Conservation (phyloP, 768 basidiomycete species). For the Baorangia bicolor region DNA sequence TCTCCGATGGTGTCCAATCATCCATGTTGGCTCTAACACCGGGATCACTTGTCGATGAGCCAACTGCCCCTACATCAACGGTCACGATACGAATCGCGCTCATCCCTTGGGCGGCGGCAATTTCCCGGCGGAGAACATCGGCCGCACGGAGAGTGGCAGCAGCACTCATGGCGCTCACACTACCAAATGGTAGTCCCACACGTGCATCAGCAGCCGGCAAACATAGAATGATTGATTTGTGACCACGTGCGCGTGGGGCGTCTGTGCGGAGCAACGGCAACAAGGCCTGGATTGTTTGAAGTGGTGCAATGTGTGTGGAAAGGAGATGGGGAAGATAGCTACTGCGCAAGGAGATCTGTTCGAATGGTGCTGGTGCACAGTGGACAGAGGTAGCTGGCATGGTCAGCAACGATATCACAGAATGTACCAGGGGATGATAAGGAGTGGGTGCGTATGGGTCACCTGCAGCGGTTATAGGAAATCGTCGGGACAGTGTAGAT, state of each 20-base stretch:
- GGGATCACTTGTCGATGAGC: constrained; percentile 21
- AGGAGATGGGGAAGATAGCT: constrained; percentile 71
- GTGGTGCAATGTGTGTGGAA: constrained; percentile 73
- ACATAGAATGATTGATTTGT: constrained; percentile 62
- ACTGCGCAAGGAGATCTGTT: constrained; percentile 61
- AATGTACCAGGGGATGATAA: constrained; percentile 69
- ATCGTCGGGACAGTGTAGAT: constrained; percentile 77
- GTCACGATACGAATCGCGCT: constrained; percentile 50
- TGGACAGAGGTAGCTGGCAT: constrained; percentile 43
- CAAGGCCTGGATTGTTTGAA: constrained; percentile 73
- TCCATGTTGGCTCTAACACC: constrained; percentile 53
- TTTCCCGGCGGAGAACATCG: constrained; percentile 75
- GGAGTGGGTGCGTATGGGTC: constrained; percentile 75
- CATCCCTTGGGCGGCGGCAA: constrained; percentile 68
- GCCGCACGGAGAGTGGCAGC: constrained; percentile 68
- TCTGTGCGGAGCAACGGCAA: constrained; percentile 73
- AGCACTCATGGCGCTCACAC: constrained; percentile 72
- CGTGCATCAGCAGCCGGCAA: constrained; percentile 70
- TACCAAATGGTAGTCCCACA: constrained; percentile 68
- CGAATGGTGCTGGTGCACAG: constrained; percentile 56
- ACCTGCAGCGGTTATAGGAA: constrained; percentile 74
- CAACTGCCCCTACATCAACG: constrained; percentile 69
- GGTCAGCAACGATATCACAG: constrained; percentile 74
- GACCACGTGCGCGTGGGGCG: constrained; percentile 49
- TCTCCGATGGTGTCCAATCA: constrained; percentile 74